Percentiles rank a stretch among this genome's conserved stretches.
Evolutionary conservation across 768 basidiomycete genomes (phyloP).

Genomic region (Coprinopsis cinerea): DNA sequence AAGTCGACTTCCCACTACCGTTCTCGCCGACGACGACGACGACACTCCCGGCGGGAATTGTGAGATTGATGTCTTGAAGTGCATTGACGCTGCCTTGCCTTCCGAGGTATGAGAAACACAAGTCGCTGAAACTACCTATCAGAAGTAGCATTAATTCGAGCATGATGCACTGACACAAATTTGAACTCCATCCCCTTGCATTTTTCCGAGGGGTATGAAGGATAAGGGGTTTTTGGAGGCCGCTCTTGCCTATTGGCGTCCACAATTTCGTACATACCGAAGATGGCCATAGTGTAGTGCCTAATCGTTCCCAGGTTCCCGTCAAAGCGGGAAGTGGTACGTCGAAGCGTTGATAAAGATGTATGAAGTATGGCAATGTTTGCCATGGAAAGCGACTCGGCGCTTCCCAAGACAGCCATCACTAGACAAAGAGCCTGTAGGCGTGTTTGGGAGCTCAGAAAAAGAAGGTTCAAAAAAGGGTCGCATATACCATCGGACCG

Average conservation of each 20-base stretch:
- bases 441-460: too few relatives aligned
- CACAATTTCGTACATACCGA: constrained; percentile 24
- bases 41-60: constrained; percentile 40
- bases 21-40: constrained; percentile 56
- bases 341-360: constrained; percentile 25
- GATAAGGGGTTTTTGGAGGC: constrained; percentile 15
- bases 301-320: constrained; percentile 16
- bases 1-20: constrained; percentile 49
- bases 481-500: too few relatives aligned
- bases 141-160: background rate
- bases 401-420: too few relatives aligned
- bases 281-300: constrained; percentile 22
- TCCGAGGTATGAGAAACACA: constrained; percentile 49
- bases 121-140: constrained; percentile 28
- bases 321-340: constrained; percentile 19
- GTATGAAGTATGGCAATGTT: constrained; percentile 36
- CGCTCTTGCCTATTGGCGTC: constrained; percentile 10
- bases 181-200: constrained; percentile 21
- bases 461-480: too few relatives aligned
- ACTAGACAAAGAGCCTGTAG: too few relatives aligned
- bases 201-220: constrained; percentile 2
- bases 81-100: constrained; percentile 28
- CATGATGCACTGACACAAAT: constrained; percentile 13
- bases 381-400: constrained; percentile 33
- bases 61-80: constrained; percentile 33